Evolutionary conservation across 768 basidiomycete genomes (phyloP), one percentile per base, ranked within the genome.

Genomic region (Chalciporus sphaerocephalus): DNA sequence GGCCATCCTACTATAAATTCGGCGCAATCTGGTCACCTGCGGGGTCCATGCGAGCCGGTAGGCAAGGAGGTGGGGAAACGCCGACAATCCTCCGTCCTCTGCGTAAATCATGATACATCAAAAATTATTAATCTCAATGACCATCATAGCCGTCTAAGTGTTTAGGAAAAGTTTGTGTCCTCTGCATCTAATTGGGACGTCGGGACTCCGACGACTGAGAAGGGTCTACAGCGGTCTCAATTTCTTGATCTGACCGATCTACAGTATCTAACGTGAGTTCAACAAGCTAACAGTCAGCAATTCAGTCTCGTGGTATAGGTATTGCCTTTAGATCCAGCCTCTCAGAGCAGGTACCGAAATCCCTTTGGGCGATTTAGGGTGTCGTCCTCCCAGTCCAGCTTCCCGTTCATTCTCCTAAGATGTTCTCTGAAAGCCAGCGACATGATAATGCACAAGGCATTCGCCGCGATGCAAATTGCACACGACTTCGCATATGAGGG

Each of bases 401-500:
- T 53, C 43, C 42, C 52, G 52, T 81, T 81, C 37, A 76, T 49
- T 16, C 50, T 48, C 21, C 50, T 57, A 37, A 83, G 61, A 47
- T 79, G 67, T n/a, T 51, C 51, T 40, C 75, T 68, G 59, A 82
- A 78, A n/a, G 62, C 47, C 54, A 72, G 69, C 48, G 72, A 74
- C 67, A 83, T 72, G 21, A 75, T 51, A 25, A 81, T 76, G 6
- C 74, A 67, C 23, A 75, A 43, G 5, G 71, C 73, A 52, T 70
- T 79, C 48, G 76, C 73, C 42, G 76, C 69, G 35, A 85, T 82
- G 67, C 84, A 87, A 47, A 93, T 85, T 18, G 73, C 77, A 65
- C 82, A 93, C 2, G 86, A 87, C 34, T 75, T 71, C 11, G 65
- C 65, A 62, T 92, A 92, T 1, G 75, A 74, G 10, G 83, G 85